Percentiles rank a stretch among this genome's conserved stretches.
Evolutionary conservation across 2,329 filamentous ascomycete genomes (phyloP).

Genomic region (Lecanicillium sp.): DNA sequence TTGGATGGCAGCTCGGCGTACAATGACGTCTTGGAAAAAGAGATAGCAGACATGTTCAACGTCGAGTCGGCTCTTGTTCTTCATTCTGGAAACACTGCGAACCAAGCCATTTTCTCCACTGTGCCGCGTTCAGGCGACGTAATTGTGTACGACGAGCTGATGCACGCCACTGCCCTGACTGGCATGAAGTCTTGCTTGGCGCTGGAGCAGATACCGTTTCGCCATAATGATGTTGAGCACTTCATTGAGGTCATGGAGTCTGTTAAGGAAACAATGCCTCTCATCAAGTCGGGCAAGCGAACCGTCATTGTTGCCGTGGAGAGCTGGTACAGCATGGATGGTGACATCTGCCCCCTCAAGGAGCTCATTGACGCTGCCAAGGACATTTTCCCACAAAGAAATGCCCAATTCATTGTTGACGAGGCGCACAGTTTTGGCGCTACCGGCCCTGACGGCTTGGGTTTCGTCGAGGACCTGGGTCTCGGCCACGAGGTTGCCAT

Average conservation of each 20-base stretch:
- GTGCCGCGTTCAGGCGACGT: conserved; percentile 3
- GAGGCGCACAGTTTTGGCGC: conserved; percentile 46
- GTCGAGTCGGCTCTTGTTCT: conserved; percentile 4
- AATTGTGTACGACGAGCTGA: conserved; percentile 6
- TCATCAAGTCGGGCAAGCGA: conserved; percentile 16
- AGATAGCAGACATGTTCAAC: conserved; percentile 1
- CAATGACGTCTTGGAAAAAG: neutral
- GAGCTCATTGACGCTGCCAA: conserved; percentile 25
- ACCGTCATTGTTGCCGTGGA: conserved; percentile 30
- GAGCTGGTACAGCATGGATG: conserved; percentile 35
- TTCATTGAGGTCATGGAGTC: conserved; percentile 25
- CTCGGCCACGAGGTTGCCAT: conserved; percentile 39
- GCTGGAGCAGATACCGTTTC: neutral
- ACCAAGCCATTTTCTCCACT: conserved; percentile 1
- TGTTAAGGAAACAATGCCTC: conserved; percentile 19
- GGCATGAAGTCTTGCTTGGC: conserved; percentile 5
- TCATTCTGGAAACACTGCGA: conserved; percentile 4
- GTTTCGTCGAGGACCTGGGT: conserved; percentile 38
- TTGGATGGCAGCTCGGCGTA: conserved; percentile 3
- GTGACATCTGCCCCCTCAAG: conserved; percentile 27
- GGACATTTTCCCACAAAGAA: conserved; percentile 20
- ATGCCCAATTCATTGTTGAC: conserved; percentile 42
- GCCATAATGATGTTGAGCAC: conserved; percentile 22
- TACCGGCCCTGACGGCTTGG: conserved; percentile 37
- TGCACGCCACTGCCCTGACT: conserved; percentile 3